Evolutionary conservation across 805 yeast species (phyloP).

Genomic region (Myxozyma geophila): DNA sequence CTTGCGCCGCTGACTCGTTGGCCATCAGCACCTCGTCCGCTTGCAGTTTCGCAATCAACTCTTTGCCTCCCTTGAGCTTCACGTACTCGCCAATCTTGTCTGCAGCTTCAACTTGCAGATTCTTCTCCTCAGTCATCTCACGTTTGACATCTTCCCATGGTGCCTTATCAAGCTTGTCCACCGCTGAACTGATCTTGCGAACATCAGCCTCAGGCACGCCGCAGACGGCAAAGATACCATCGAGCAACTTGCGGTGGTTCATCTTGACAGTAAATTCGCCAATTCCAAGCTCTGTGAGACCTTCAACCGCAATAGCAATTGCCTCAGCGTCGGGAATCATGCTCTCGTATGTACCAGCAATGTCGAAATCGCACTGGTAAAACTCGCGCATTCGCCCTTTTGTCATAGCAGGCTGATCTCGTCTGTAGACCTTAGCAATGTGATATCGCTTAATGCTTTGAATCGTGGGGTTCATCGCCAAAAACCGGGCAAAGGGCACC

Average conservation of each 20-base stretch:
- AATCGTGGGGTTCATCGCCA: conserved; percentile 87
- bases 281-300: conserved; percentile 81
- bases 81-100: conserved; percentile 92
- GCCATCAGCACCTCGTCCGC: conserved; percentile 60
- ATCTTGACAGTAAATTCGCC: conserved; percentile 87
- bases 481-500: conserved; percentile 96
- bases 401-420: conserved; percentile 99
- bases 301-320: conserved; percentile 80
- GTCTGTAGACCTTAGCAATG: conserved; percentile 96
- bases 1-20: conserved; percentile 76
- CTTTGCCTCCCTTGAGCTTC: conserved; percentile 69
- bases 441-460: conserved; percentile 91
- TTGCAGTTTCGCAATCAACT: conserved; percentile 57
- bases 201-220: conserved; percentile 95
- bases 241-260: conserved; percentile 93
- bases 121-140: conserved; percentile 91
- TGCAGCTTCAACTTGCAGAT: conserved; percentile 88
- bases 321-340: conserved; percentile 98
- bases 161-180: conserved; percentile 90
- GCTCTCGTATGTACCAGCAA: conserved; percentile 88
- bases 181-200: conserved; percentile 90
- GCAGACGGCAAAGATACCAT: conserved; percentile 92
- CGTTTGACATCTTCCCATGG: conserved; percentile 95
- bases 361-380: conserved; percentile 97
- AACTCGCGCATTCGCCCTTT: conserved; percentile 99